A percentile compares a stretch with the other conserved stretches of the same genome.
phyloP scores from a whole-genome alignment of 2,329 filamentous ascomycete species.

The Geoglossum cookeanum region DNA sequence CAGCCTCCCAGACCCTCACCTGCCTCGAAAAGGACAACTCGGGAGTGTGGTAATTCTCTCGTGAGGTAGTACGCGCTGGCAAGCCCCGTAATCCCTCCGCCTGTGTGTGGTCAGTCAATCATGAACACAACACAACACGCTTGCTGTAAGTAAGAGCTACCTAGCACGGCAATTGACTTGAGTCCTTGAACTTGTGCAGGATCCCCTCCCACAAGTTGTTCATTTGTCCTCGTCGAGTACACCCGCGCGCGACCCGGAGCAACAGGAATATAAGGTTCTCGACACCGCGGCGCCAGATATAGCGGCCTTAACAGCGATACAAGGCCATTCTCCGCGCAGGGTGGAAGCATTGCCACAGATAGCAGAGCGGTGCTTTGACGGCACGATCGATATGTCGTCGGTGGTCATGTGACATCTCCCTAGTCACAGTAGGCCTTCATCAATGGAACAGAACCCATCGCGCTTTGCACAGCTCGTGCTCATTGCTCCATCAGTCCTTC shows the following conservation, averaged over 20 bases:
- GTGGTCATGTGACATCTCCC: neutral
- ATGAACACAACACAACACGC: neutral
- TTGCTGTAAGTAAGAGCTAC: neutral
- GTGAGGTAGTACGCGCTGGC: conserved; percentile 60
- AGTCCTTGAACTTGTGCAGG: neutral
- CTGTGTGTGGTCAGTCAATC: conserved; percentile 25
- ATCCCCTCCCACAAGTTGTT: neutral
- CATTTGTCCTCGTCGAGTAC: neutral
- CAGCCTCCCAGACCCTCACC: conserved; percentile 58
- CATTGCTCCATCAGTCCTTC: too few species aligned
- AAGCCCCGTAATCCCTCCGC: conserved; percentile 69
- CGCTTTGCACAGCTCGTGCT: too few species aligned
- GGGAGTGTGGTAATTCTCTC: conserved; percentile 43
- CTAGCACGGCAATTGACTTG: neutral
- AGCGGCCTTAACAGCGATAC: neutral
- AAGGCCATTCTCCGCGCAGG: neutral
- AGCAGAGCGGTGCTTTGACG: neutral
- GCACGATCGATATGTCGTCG: neutral
- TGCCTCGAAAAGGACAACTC: conserved; percentile 68
- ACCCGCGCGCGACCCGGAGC: neutral
- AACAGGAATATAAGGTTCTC: neutral
- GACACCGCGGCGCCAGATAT: neutral
- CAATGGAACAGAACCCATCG: too few species aligned
- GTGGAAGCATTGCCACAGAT: neutral
- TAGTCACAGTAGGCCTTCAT: too few species aligned